Evolutionary conservation across 805 yeast genomes (phyloP).

Genomic region (Blastobotrys terrestris): DNA sequence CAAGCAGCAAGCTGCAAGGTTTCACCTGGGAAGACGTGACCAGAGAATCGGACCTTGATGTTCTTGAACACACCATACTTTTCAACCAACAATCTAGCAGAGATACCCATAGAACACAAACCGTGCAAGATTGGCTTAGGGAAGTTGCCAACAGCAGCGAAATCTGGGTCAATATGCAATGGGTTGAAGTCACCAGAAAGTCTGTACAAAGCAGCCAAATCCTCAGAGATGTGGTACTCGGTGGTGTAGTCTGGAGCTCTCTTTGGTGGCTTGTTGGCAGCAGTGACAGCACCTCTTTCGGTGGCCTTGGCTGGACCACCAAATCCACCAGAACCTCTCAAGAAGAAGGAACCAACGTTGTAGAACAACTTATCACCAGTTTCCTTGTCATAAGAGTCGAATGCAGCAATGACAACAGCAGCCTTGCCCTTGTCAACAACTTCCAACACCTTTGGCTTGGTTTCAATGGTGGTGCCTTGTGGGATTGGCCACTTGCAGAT

Average conservation of each 20-base stretch:
- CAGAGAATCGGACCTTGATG: conserved; percentile 84
- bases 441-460: conserved; percentile 62
- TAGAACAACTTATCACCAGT: conserved; percentile 68
- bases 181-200: conserved; percentile 94
- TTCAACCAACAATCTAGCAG: conserved; percentile 69
- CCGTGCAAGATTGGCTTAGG: conserved; percentile 89
- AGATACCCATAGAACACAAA: conserved; percentile 77
- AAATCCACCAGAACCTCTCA: conserved; percentile 61
- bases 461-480: conserved; percentile 54
- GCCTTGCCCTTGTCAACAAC: conserved; percentile 81
- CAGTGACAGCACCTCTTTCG: conserved; percentile 55
- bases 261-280: conserved; percentile 56
- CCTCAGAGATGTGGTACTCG: conserved; percentile 51
- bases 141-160: conserved; percentile 85
- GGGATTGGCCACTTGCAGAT: conserved; percentile 74
- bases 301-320: conserved; percentile 46
- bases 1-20: conserved; percentile 74
- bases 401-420: conserved; percentile 65
- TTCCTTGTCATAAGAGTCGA: conserved; percentile 57
- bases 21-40: conserved; percentile 93
- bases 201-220: conserved; percentile 87
- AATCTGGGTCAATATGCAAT: conserved; percentile 84
- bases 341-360: conserved; percentile 78
- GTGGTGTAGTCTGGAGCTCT: conserved; percentile 60
- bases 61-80: conserved; percentile 77